Percentiles rank a stretch among this genome's conserved stretches.
These are phyloP conservation scores for Populus euphratica DNA, from an alignment of 345 rosid genomes.

Conservation along the genomic window DNA sequence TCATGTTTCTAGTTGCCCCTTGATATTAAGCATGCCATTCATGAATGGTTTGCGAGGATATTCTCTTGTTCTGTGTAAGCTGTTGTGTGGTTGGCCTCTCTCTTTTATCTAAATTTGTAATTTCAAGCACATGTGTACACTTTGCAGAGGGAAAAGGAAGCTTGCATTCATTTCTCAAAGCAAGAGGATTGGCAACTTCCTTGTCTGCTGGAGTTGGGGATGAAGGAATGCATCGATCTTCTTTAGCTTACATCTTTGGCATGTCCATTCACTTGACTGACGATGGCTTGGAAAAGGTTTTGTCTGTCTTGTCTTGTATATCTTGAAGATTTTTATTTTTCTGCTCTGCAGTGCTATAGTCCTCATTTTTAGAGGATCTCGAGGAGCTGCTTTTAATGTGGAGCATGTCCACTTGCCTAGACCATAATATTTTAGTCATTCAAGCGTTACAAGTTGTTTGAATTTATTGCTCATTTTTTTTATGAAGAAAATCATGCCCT, in stretches of 20 bases:
- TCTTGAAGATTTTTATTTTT: background rate
- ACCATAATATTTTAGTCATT: too few relatives aligned
- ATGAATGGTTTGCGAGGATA: background rate
- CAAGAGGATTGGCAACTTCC: constrained; percentile 80
- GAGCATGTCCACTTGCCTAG: too few relatives aligned
- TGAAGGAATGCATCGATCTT: constrained; percentile 83
- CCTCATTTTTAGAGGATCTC: background rate
- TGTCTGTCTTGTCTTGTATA: background rate
- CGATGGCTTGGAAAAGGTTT: constrained; percentile 86
- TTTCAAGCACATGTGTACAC: constrained; percentile 14
- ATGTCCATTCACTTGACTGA: constrained; percentile 87
- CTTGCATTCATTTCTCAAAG: constrained; percentile 74
- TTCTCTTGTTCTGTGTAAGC: constrained; percentile 3
- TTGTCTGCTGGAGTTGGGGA: constrained; percentile 93
- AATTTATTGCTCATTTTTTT: too few relatives aligned
- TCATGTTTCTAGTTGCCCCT: constrained; percentile 1
- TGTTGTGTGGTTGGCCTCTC: background rate
- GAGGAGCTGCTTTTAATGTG: background rate
- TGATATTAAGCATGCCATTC: background rate
- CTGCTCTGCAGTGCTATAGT: background rate
- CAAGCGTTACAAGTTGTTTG: too few relatives aligned
- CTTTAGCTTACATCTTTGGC: constrained; percentile 77
- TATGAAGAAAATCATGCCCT: background rate
- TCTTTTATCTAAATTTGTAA: constrained; percentile 11
- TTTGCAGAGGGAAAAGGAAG: constrained; percentile 97